These are phyloP conservation scores for Pelargonium exstipulatum DNA, from an alignment of 441 rosid genomes.

Conservation along the genomic window DNA sequence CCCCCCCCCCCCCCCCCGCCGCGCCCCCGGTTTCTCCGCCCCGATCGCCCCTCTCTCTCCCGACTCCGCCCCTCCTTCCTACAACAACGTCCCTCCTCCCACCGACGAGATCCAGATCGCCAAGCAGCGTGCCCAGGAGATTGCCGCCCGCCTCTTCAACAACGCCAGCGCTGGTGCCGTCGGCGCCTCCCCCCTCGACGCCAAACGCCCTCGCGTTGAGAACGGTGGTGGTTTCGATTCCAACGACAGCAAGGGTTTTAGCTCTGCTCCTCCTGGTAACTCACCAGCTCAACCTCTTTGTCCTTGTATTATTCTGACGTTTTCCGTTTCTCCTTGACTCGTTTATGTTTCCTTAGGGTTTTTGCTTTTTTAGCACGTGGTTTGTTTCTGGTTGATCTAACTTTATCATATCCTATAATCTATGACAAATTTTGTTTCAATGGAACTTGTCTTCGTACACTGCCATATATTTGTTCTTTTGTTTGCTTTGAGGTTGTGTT, in stretches of 20 bases:
- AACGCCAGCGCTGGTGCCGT: slow-evolving; percentile 24
- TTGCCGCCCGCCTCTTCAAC: slow-evolving; percentile 77
- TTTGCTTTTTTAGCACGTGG: no score
- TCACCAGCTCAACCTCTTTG: not conserved
- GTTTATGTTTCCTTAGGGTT: no score
- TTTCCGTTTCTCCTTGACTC: no score
- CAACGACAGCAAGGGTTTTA: slow-evolving; percentile 54
- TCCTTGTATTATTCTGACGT: no score
- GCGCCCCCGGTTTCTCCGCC: slow-evolving; percentile 74
- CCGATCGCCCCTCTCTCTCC: slow-evolving; percentile 47
- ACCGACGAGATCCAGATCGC: slow-evolving; percentile 71
- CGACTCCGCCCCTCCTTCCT: slow-evolving; percentile 43
- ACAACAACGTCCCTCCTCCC: slow-evolving; percentile 73
- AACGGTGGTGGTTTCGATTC: slow-evolving; percentile 59
- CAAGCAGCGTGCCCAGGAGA: slow-evolving; percentile 82
- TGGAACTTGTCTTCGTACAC: no score
- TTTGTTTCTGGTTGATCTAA: no score
- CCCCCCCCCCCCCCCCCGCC: slow-evolving; percentile 42
- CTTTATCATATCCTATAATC: no score
- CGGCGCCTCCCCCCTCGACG: slow-evolving; percentile 33
- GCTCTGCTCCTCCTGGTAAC: slow-evolving; percentile 44
- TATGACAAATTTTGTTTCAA: no score
- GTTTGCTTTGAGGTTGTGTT: not conserved
- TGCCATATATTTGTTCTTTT: no score
- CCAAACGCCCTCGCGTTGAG: slow-evolving; percentile 74